Evolutionary conservation across 2,329 filamentous ascomycete genomes (phyloP).

Genomic region (Colletotrichum sp.): DNA sequence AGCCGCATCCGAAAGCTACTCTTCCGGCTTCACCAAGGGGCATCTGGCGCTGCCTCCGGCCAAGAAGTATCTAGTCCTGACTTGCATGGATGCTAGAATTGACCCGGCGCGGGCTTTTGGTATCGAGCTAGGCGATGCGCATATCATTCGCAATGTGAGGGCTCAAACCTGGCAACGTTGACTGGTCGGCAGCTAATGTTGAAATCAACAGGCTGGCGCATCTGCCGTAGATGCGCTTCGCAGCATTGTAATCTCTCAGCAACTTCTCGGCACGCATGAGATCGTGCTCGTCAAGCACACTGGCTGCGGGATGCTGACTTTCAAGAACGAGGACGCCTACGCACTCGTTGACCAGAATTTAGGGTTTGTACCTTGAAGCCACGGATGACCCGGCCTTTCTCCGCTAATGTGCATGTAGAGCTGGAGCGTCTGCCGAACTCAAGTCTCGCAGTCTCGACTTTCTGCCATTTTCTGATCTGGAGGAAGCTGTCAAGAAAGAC

Average conservation of each 20-base stretch:
- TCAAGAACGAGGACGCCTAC: slow-evolving; percentile 63
- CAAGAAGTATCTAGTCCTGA: slow-evolving; percentile 69
- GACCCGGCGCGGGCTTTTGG: slow-evolving; percentile 73
- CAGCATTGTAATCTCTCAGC: slow-evolving; percentile 78
- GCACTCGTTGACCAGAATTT: slow-evolving; percentile 59
- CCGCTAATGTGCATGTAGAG: slow-evolving; percentile 5
- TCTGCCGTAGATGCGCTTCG: slow-evolving; percentile 73
- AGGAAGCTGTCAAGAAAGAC: slow-evolving; percentile 69
- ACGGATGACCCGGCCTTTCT: slow-evolving; percentile 7
- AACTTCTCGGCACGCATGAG: slow-evolving; percentile 77
- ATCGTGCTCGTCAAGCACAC: slow-evolving; percentile 79
- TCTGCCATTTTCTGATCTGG: slow-evolving; percentile 67
- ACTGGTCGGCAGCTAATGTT: background rate
- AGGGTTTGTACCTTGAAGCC: slow-evolving; percentile 38
- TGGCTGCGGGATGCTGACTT: slow-evolving; percentile 75
- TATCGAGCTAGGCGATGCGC: slow-evolving; percentile 76
- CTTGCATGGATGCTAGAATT: slow-evolving; percentile 83
- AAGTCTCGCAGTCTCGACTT: slow-evolving; percentile 56
- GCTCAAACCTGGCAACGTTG: background rate
- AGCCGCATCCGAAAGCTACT: slow-evolving; percentile 16
- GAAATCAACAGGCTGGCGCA: slow-evolving; percentile 57
- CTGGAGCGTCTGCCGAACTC: slow-evolving; percentile 25
- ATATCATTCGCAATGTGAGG: slow-evolving; percentile 72
- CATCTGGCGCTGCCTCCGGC: slow-evolving; percentile 71
- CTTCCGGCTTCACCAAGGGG: slow-evolving; percentile 63